These are phyloP conservation scores for Shiraia sp. DNA, from an alignment of 2,329 filamentous ascomycete species.

Conservation along the genomic window DNA sequence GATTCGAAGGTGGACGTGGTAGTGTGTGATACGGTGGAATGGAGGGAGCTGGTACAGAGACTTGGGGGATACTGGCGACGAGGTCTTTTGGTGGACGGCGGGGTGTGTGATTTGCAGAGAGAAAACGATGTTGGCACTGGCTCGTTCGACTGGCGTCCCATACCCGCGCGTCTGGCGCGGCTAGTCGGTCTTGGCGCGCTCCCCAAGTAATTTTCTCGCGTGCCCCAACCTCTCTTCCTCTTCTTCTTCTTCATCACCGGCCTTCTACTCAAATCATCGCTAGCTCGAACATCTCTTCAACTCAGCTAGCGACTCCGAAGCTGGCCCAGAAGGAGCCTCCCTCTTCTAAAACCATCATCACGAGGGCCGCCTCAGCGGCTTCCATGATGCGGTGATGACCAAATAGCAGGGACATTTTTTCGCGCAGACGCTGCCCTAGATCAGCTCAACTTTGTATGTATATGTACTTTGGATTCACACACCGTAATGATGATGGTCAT, in stretches of 20 bases:
- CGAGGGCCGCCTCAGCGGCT: slow-evolving; percentile 66
- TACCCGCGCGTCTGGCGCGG: slow-evolving; percentile 23
- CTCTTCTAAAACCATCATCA: slow-evolving; percentile 84
- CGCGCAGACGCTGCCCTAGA: slow-evolving; percentile 18
- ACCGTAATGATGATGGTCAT: slow-evolving; percentile 39
- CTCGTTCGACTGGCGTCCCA: slow-evolving; percentile 34
- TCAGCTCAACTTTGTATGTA: slow-evolving; percentile 19
- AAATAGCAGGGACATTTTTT: slow-evolving; percentile 63
- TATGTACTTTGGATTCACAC: slow-evolving; percentile 16
- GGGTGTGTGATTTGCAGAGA: slow-evolving; percentile 20
- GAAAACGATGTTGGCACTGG: slow-evolving; percentile 11
- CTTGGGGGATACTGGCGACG: slow-evolving; percentile 6
- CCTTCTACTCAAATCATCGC: slow-evolving; percentile 77
- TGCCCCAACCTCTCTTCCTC: slow-evolving; percentile 8
- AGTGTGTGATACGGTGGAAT: slow-evolving; percentile 8
- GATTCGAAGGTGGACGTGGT: no score
- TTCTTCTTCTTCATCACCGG: slow-evolving; percentile 52
- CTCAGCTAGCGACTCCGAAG: slow-evolving; percentile 71
- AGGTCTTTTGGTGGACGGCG: slow-evolving; percentile 11
- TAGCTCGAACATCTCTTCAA: slow-evolving; percentile 57
- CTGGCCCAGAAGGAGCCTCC: slow-evolving; percentile 69
- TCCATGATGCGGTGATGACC: slow-evolving; percentile 72
- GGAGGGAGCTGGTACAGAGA: slow-evolving; percentile 6
- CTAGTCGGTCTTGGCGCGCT: slow-evolving; percentile 13
- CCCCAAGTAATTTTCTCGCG: slow-evolving; percentile 24